Conservation (phyloP, 768 basidiomycete species). For the Mrakia gelida region DNA sequence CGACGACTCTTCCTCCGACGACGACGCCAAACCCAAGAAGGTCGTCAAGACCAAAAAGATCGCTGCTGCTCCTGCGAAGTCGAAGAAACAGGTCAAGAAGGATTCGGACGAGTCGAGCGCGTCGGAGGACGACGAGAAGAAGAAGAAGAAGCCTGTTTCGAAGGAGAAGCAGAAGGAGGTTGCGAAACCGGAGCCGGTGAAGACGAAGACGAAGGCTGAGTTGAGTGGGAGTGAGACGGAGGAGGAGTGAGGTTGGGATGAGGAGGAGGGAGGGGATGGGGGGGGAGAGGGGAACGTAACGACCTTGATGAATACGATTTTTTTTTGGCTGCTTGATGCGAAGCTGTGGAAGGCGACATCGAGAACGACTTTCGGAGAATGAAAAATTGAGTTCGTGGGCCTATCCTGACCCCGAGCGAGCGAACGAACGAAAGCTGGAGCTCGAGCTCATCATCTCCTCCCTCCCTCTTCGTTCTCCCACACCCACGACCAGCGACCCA, state of each 20-base stretch:
- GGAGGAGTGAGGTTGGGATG: background rate
- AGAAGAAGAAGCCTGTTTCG: background rate
- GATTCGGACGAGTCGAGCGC: background rate
- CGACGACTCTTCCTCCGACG: background rate
- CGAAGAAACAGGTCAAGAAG: background rate
- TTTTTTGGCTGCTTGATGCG: background rate
- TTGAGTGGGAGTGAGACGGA: slow-evolving; percentile 1
- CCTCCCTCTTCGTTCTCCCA: too few relatives aligned
- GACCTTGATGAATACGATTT: background rate
- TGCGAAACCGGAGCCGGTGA: background rate
- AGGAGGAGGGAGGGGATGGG: background rate
- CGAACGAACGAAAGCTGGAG: too few relatives aligned
- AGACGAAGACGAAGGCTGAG: background rate
- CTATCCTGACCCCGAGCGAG: too few relatives aligned
- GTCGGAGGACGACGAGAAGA: background rate
- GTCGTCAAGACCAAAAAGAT: background rate
- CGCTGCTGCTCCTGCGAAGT: background rate
- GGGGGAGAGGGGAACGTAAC: background rate
- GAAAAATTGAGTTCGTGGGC: too few relatives aligned
- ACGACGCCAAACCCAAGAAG: background rate
- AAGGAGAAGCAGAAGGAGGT: background rate
- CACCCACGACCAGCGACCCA: too few relatives aligned
- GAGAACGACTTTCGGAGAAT: too few relatives aligned
- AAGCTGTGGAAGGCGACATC: too few relatives aligned
- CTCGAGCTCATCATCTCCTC: too few relatives aligned